Percentiles rank a stretch among this genome's conserved stretches.
phyloP scores from a whole-genome alignment of 352 stramenopile genomes.

The Phytophthora cactorum region DNA sequence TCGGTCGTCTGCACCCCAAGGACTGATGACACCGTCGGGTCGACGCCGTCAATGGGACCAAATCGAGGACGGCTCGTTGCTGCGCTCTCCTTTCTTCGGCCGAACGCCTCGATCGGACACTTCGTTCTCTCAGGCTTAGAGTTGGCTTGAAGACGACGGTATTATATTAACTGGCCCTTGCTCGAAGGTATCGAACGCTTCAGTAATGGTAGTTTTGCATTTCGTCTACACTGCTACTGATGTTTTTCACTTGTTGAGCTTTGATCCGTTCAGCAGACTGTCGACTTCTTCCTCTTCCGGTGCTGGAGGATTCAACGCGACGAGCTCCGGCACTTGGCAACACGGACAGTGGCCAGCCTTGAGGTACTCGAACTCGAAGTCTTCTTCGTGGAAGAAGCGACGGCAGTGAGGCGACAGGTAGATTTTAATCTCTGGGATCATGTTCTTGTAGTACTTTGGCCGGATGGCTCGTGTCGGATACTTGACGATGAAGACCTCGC shows the following conservation, averaged over 20 bases:
- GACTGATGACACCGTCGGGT: conserved; percentile 59
- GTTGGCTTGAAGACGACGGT: conserved; percentile 25
- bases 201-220: conserved; percentile 27
- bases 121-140: conserved; percentile 33
- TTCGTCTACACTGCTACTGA: not conserved
- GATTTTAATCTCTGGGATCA: conserved; percentile 93
- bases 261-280: conserved; percentile 19
- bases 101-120: conserved; percentile 27
- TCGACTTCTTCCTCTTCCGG: conserved; percentile 24
- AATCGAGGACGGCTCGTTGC: conserved; percentile 45
- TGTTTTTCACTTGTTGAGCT: conserved; percentile 36
- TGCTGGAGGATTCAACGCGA: conserved; percentile 30
- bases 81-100: conserved; percentile 41
- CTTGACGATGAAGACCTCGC: conserved; percentile 89
- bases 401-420: conserved; percentile 90
- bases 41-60: conserved; percentile 64
- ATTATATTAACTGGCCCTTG: conserved; percentile 26
- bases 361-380: conserved; percentile 96
- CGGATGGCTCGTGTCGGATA: conserved; percentile 82
- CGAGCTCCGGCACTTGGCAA: conserved; percentile 74
- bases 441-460: conserved; percentile 91
- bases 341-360: conserved; percentile 89
- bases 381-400: conserved; percentile 95
- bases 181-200: conserved; percentile 17
- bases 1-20: conserved; percentile 55